Conservation (phyloP, 768 basidiomycete genomes). For the Rhodotorula graminis region DNA sequence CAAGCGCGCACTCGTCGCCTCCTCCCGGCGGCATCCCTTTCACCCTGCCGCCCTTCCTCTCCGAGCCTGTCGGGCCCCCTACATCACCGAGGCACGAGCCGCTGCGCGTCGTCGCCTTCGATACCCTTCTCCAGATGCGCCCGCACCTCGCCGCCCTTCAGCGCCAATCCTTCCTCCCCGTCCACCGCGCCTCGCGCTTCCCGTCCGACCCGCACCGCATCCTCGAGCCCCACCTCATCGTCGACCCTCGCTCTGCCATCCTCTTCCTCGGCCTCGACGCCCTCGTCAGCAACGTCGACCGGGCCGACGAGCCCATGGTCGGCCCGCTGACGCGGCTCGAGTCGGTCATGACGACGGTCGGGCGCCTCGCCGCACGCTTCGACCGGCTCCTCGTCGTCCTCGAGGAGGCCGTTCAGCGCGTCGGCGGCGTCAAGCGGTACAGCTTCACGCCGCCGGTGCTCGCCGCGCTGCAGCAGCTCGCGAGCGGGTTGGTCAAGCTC, state of each 20-base stretch:
- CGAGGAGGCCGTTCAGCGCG: neutral
- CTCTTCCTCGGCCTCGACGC: neutral
- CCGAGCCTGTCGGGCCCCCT: no score
- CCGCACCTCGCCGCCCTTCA: neutral
- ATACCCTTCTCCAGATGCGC: neutral
- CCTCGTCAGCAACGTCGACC: neutral
- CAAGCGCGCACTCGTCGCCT: neutral
- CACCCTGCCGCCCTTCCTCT: neutral
- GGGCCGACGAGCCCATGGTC: neutral
- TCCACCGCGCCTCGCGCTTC: neutral
- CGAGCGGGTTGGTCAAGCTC: neutral
- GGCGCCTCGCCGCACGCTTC: neutral
- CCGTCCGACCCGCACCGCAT: no score
- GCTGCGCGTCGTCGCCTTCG: neutral
- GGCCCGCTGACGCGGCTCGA: neutral
- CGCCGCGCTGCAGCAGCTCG: neutral
- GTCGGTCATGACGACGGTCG: neutral
- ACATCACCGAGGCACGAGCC: no score
- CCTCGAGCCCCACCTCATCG: conserved; percentile 6
- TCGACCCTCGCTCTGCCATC: neutral
- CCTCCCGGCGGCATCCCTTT: conserved; percentile 5
- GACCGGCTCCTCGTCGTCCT: neutral
- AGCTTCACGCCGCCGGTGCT: neutral
- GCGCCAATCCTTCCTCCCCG: neutral
- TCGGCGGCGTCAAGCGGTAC: neutral